A percentile compares a stretch with the other conserved stretches of the same genome.
These are phyloP conservation scores for Pisolithus microcarpus DNA, from an alignment of 768 basidiomycete species.

Conservation along the genomic window DNA sequence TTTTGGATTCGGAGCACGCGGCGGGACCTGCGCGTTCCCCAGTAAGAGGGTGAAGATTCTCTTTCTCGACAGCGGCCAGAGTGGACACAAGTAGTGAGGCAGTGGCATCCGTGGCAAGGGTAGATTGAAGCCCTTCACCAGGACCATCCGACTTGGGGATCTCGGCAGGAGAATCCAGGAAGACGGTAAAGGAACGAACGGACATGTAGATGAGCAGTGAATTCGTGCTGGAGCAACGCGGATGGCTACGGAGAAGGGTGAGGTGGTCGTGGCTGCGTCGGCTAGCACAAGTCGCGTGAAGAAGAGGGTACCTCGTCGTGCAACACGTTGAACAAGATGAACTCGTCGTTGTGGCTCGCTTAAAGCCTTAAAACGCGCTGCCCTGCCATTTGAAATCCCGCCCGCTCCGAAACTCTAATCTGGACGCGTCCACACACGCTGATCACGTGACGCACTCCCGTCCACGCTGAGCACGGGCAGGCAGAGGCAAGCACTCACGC, in stretches of 20 bases:
- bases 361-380: conserved; percentile 25
- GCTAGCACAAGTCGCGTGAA: conserved; percentile 4
- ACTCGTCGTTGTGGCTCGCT: conserved; percentile 14
- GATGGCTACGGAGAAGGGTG: background rate
- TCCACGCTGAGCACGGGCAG: no score
- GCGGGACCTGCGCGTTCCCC: conserved; percentile 49
- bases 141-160: conserved; percentile 22
- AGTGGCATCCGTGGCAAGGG: conserved; percentile 18
- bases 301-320: conserved; percentile 21
- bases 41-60: conserved; percentile 71
- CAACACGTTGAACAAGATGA: conserved; percentile 26
- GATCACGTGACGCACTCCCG: conserved; percentile 17
- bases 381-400: conserved; percentile 26
- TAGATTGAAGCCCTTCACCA: conserved; percentile 15
- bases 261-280: background rate
- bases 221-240: background rate
- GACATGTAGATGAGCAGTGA: conserved; percentile 34
- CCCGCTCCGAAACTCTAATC: conserved; percentile 21
- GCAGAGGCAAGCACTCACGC: no score
- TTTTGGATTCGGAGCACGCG: conserved; percentile 39
- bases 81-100: conserved; percentile 31
- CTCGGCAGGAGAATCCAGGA: conserved; percentile 47
- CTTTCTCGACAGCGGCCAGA: conserved; percentile 53
- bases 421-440: conserved; percentile 18
- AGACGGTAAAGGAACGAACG: conserved; percentile 54